Conservation (phyloP, 1,139 yeast genomes). For the Candida sp. region DNA sequence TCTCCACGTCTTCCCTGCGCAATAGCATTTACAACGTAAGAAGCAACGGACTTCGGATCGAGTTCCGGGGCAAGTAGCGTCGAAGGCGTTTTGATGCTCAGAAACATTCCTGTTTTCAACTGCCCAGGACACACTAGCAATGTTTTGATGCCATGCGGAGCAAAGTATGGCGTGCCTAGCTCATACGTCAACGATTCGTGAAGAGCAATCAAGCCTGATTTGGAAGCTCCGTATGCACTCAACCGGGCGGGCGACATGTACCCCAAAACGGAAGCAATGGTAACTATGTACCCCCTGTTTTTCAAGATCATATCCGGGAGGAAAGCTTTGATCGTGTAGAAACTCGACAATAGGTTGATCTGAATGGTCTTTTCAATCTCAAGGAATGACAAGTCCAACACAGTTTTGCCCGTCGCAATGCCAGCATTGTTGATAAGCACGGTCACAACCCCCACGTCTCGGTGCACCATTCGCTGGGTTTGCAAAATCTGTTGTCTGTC, state of each 20-base stretch:
- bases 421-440: constrained; percentile 88
- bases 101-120: constrained; percentile 72
- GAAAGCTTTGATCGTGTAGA: constrained; percentile 70
- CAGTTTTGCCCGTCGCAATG: constrained; percentile 59
- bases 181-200: constrained; percentile 85
- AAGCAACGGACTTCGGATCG: constrained; percentile 69
- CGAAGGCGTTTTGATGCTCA: constrained; percentile 73
- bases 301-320: constrained; percentile 71
- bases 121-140: constrained; percentile 90
- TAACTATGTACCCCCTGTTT: constrained; percentile 76
- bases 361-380: constrained; percentile 66
- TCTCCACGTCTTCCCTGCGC: constrained; percentile 69
- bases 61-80: constrained; percentile 79
- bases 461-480: constrained; percentile 39
- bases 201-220: constrained; percentile 82
- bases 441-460: constrained; percentile 62
- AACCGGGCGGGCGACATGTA: constrained; percentile 83
- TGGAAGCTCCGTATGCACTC: constrained; percentile 88
- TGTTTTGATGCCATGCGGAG: constrained; percentile 64
- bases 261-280: constrained; percentile 84
- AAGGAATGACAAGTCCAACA: constrained; percentile 55
- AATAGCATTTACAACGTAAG: constrained; percentile 56
- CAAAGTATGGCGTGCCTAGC: constrained; percentile 55
- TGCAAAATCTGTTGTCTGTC: constrained; percentile 42
- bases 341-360: constrained; percentile 72